Evolutionary conservation across 768 basidiomycete species (phyloP).

Genomic region (Lentinula boryana): DNA sequence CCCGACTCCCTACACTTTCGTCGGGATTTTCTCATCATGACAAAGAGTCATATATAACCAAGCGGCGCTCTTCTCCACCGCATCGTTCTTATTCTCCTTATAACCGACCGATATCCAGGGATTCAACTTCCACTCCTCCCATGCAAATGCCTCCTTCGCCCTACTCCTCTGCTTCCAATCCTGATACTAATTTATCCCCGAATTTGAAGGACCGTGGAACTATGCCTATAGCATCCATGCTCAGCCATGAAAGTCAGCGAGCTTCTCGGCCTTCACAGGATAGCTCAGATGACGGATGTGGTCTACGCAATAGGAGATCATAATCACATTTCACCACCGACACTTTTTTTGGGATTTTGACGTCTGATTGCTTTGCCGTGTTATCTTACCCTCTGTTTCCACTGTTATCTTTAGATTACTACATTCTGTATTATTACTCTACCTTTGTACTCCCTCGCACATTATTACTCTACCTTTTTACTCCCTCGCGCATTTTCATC

Average conservation of each 20-base stretch:
- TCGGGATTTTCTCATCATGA: background rate
- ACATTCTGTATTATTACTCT: background rate
- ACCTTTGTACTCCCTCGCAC: background rate
- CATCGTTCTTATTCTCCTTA: slow-evolving; percentile 1
- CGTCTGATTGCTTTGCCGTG: background rate
- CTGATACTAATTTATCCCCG: slow-evolving; percentile 66
- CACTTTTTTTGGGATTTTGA: background rate
- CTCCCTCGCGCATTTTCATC: no score
- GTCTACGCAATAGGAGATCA: background rate
- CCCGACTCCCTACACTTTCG: slow-evolving; percentile 16
- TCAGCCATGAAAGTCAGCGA: slow-evolving; percentile 16
- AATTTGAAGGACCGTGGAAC: slow-evolving; percentile 50
- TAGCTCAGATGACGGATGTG: background rate
- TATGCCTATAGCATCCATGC: slow-evolving; percentile 76
- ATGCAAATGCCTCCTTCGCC: slow-evolving; percentile 66
- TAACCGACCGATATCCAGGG: slow-evolving; percentile 1
- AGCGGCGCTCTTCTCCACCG: slow-evolving; percentile 44
- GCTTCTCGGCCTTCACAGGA: background rate
- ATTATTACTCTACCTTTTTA: no score
- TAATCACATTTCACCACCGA: background rate
- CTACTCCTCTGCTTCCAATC: slow-evolving; percentile 61
- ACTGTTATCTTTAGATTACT: background rate
- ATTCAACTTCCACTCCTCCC: slow-evolving; percentile 18
- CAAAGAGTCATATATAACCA: background rate
- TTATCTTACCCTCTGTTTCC: background rate